Conservation (phyloP, 768 basidiomycete genomes). For the Termitomyces sp. region DNA sequence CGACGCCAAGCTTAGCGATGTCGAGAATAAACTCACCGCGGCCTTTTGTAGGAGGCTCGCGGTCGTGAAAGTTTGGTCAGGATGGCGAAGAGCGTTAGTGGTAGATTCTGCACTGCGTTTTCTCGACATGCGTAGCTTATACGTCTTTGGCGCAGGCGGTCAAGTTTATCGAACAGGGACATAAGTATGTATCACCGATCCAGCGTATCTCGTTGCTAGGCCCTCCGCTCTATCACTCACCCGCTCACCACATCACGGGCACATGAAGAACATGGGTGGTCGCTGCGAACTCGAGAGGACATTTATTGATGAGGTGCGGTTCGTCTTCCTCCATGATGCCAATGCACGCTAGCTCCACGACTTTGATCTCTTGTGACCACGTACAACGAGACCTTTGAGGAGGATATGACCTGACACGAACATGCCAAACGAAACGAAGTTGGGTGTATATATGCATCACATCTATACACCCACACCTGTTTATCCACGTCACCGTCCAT, state of each 20-base stretch:
- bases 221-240: neutral
- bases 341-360: neutral
- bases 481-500: no score
- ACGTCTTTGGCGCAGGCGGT: conserved; percentile 62
- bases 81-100: conserved; percentile 92
- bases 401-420: no score
- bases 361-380: neutral
- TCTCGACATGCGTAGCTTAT: neutral
- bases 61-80: conserved; percentile 88
- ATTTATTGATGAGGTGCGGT: conserved; percentile 86
- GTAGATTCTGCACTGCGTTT: conserved; percentile 40
- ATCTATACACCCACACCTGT: no score
- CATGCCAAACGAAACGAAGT: no score
- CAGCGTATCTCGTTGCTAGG: conserved; percentile 93
- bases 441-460: no score
- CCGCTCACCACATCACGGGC: conserved; percentile 38
- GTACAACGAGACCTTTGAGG: no score
- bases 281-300: conserved; percentile 95
- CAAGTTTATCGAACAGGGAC: conserved; percentile 97
- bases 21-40: conserved; percentile 94
- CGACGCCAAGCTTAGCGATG: conserved; percentile 85
- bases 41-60: conserved; percentile 93
- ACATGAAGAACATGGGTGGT: conserved; percentile 99
- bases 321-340: neutral
- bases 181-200: conserved; percentile 91